Evolutionary conservation across 192 early-diverging fungal genomes (phyloP).

Genomic region (Kappamyces sp.): DNA sequence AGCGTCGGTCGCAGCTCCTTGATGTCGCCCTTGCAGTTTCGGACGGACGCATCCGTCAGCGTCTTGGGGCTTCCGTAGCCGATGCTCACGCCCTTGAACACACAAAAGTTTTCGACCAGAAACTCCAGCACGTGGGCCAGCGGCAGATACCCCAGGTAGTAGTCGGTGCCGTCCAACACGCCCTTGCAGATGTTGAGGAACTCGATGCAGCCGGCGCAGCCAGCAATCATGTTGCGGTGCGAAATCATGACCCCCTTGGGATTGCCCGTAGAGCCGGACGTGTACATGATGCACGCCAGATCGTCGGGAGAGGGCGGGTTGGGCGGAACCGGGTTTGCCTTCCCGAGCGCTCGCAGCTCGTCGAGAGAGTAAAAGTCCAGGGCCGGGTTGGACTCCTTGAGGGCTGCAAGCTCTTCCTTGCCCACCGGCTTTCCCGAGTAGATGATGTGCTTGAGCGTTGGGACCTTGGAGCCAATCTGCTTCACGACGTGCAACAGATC

Average conservation of each 20-base stretch:
- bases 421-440: constrained; percentile 57
- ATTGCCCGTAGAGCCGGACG: constrained; percentile 77
- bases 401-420: constrained; percentile 13
- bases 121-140: constrained; percentile 88
- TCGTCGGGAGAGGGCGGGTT: constrained; percentile 65
- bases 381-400: constrained; percentile 5
- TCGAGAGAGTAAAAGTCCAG: constrained; percentile 50
- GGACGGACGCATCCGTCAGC: constrained; percentile 57
- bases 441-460: constrained; percentile 56
- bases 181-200: neutral
- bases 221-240: constrained; percentile 78
- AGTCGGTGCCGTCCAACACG: constrained; percentile 32
- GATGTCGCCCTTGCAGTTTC: constrained; percentile 65
- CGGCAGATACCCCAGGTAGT: constrained; percentile 68
- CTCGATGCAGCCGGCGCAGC: constrained; percentile 20
- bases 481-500: constrained; percentile 59
- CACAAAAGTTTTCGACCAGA: constrained; percentile 64
- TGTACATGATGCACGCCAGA: constrained; percentile 74
- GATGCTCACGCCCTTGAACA: constrained; percentile 23
- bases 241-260: constrained; percentile 87
- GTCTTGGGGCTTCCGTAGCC: constrained; percentile 65
- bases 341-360: constrained; percentile 60
- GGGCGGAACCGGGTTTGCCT: constrained; percentile 54
- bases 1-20: constrained; percentile 63
- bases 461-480: constrained; percentile 52